These are phyloP conservation scores for Botrytis cinerea DNA, from an alignment of 2,329 filamentous ascomycete genomes.

Conservation along the genomic window DNA sequence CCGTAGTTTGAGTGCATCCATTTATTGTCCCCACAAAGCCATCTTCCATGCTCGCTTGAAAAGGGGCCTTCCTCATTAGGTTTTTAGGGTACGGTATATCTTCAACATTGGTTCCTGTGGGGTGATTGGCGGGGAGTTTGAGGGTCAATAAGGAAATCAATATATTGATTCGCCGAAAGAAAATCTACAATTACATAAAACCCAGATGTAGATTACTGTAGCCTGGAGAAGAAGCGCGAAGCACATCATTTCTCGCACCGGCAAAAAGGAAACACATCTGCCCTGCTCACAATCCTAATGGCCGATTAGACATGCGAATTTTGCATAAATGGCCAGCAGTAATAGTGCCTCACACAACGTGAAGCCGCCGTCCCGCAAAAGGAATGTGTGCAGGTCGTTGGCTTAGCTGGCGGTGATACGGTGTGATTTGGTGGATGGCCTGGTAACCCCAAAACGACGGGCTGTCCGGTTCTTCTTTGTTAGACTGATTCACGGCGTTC, in stretches of 20 bases:
- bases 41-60: slow-evolving; percentile 21
- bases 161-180: slow-evolving; percentile 11
- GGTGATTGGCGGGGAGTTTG: slow-evolving; percentile 11
- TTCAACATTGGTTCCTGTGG: slow-evolving; percentile 17
- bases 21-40: not conserved
- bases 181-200: slow-evolving; percentile 6
- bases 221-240: not conserved
- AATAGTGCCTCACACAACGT: slow-evolving; percentile 8
- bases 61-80: slow-evolving; percentile 13
- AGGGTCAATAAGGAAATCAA: not conserved
- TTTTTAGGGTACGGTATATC: slow-evolving; percentile 11
- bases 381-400: slow-evolving; percentile 19
- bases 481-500: not conserved
- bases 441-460: slow-evolving; percentile 12
- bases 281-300: slow-evolving; percentile 1
- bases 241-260: not conserved
- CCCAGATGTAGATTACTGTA: not conserved
- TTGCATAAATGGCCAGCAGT: slow-evolving; percentile 15
- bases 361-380: slow-evolving; percentile 16
- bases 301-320: not conserved
- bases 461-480: not conserved
- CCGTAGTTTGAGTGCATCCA: slow-evolving; percentile 5
- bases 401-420: slow-evolving; percentile 23
- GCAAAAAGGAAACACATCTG: not conserved
- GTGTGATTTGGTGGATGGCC: slow-evolving; percentile 7